These are phyloP conservation scores for Pestalotiopsis fici DNA, from an alignment of 2,329 filamentous ascomycete genomes.

Conservation along the genomic window DNA sequence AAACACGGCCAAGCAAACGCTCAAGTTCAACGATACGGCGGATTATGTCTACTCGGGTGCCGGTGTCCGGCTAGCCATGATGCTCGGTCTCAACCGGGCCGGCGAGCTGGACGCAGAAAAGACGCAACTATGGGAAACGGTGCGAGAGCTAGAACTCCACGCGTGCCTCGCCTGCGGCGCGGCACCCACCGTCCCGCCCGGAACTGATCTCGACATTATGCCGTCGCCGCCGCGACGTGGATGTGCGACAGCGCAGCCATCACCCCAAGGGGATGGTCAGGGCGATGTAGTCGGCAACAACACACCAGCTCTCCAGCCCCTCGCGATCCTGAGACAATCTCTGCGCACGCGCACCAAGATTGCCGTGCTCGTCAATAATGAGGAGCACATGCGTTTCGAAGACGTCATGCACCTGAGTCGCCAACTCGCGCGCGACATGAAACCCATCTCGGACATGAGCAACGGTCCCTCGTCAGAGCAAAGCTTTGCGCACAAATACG, in stretches of 20 bases:
- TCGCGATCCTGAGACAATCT: neutral
- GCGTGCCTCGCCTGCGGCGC: neutral
- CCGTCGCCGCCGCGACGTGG: too few species aligned
- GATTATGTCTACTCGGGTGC: neutral
- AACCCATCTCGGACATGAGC: neutral
- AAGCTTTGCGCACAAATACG: neutral
- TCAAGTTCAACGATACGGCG: neutral
- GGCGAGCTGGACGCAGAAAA: neutral
- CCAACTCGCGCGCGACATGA: neutral
- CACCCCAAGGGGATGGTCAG: neutral
- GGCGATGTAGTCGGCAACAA: neutral
- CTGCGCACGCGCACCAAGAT: neutral
- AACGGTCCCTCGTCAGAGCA: neutral
- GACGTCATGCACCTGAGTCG: neutral
- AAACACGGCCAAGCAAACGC: neutral
- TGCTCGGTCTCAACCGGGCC: neutral
- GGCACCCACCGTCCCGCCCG: neutral
- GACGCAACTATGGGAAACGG: neutral
- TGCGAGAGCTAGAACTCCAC: neutral
- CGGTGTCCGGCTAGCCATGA: neutral
- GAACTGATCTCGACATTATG: neutral
- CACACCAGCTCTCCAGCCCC: neutral
- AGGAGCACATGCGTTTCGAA: neutral
- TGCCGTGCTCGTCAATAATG: neutral
- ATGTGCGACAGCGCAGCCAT: neutral